Base-by-base conservation (phyloP, 495 filamentous ascomycete species). In the Xylaria sp. region DNA sequence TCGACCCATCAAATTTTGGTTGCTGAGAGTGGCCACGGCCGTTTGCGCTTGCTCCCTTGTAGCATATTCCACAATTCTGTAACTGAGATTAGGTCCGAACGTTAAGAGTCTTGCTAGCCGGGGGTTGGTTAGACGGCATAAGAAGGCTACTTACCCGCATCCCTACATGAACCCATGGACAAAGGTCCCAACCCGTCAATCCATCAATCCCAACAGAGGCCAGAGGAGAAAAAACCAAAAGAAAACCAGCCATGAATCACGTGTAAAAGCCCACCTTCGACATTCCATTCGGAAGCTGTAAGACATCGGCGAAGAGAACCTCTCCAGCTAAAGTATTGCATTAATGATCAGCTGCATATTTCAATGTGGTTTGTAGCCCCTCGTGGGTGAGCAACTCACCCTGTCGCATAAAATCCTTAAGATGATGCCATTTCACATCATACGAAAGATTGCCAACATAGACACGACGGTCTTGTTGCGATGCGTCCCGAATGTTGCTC, bases 261-360 rank as follows among this genome's bases (percentile, higher is more conserved):
- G 83, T 84, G 89, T 93, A 93, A 90, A 90, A 90, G 93, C 94
- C 93, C 94, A 98, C 96, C 97, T 99, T 99, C 93, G 95, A 98
- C 96, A 99, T 99, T 94, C 96, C 96, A 90, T 99, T 99, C 80
- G 97, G 97, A 94, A 99, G 94, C 83, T 97, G 89, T 83, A 99
- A 92, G 79, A 99, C 95, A 89, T 99, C 96, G 90, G 96, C 96
- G 85, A 97, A 99, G 86, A 98, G 90, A 85, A 98, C 97, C 82
- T 98, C 96, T 89, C 96, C 96, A 87, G 96, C 96, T 99, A 82
- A 78, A 77, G 67, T 19, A 17, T 63, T 31, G 26, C 14, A 24
- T 55, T 31, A 15, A 66, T 67, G 57, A 69, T 75, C 58, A 77
- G 76, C 46, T 37, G 31, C 8, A 37, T 26, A 61, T 26, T 46